These are phyloP conservation scores for Phytophthora syringae DNA, from an alignment of 352 stramenopile genomes.

Conservation along the genomic window DNA sequence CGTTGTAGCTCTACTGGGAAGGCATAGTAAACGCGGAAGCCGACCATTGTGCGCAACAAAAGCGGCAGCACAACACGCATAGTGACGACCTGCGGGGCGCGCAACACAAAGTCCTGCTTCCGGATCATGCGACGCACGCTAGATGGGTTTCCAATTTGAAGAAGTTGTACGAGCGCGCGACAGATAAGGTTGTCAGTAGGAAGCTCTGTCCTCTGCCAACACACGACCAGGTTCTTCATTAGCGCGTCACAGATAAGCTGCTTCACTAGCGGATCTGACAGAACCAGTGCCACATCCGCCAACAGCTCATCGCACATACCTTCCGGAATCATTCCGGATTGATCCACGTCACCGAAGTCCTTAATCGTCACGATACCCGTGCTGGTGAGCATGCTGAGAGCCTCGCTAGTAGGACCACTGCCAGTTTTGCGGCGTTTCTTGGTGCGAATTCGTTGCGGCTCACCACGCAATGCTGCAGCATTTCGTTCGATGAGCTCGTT, in stretches of 20 bases:
- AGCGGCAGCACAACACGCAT: slow-evolving; percentile 84
- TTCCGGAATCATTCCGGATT: slow-evolving; percentile 85
- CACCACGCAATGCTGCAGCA: slow-evolving; percentile 60
- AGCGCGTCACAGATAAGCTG: slow-evolving; percentile 79
- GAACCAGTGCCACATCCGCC: slow-evolving; percentile 76
- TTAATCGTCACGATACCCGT: slow-evolving; percentile 66
- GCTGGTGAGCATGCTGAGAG: slow-evolving; percentile 78
- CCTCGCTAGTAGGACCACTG: slow-evolving; percentile 50
- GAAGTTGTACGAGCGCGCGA: slow-evolving; percentile 80
- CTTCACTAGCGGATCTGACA: slow-evolving; percentile 82
- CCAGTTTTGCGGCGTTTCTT: slow-evolving; percentile 81
- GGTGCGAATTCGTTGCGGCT: slow-evolving; percentile 75
- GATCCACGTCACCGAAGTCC: slow-evolving; percentile 75
- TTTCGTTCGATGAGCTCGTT: slow-evolving; percentile 82
- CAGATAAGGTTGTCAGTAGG: slow-evolving; percentile 86
- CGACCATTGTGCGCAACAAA: slow-evolving; percentile 65
- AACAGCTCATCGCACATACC: slow-evolving; percentile 81
- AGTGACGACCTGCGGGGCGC: slow-evolving; percentile 77
- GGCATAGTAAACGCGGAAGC: slow-evolving; percentile 52
- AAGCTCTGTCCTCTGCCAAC: slow-evolving; percentile 68
- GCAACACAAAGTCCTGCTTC: slow-evolving; percentile 84
- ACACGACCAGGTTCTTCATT: slow-evolving; percentile 68
- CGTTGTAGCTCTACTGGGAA: slow-evolving; percentile 43
- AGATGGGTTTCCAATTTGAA: slow-evolving; percentile 83
- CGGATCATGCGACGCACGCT: slow-evolving; percentile 86